Evolutionary conservation across 2,329 filamentous ascomycete genomes (phyloP).

Genomic region (Pseudocercospora ulei): DNA sequence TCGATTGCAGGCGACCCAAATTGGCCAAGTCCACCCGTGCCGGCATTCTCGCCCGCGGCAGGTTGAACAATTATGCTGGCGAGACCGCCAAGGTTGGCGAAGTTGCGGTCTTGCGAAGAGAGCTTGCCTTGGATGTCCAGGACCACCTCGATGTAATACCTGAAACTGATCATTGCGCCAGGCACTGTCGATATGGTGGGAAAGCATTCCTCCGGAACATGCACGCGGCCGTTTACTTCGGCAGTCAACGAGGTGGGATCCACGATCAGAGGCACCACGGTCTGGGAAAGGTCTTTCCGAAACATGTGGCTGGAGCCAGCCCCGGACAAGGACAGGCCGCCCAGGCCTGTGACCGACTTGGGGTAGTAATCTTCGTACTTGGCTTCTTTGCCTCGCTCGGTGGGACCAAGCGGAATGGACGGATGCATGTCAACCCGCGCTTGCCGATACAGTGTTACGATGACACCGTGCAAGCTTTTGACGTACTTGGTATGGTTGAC

Average conservation of each 20-base stretch:
- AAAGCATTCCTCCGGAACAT: constrained; percentile 81
- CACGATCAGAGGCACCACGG: constrained; percentile 77
- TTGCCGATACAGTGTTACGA: constrained; percentile 84
- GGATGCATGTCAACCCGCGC: constrained; percentile 77
- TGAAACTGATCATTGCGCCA: constrained; percentile 88
- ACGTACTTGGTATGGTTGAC: constrained; percentile 83
- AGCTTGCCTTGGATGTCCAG: constrained; percentile 85
- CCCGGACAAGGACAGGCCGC: constrained; percentile 75
- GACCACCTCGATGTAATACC: constrained; percentile 85
- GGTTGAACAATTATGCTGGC: constrained; percentile 22
- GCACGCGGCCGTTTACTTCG: constrained; percentile 70
- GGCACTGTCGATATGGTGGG: constrained; percentile 85
- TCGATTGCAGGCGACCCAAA: constrained; percentile 60
- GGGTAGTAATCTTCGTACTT: constrained; percentile 80
- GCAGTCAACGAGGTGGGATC: constrained; percentile 69
- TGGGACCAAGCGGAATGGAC: constrained; percentile 51
- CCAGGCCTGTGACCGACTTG: constrained; percentile 74
- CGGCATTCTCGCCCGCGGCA: constrained; percentile 11
- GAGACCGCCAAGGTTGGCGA: constrained; percentile 25
- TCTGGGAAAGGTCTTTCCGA: constrained; percentile 85
- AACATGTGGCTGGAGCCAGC: constrained; percentile 85
- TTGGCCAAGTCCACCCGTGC: neutral
- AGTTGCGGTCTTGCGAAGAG: constrained; percentile 55
- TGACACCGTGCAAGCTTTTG: constrained; percentile 84
- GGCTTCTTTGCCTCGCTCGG: constrained; percentile 56